Evolutionary conservation across 768 basidiomycete genomes (phyloP), one percentile per base, ranked within the genome.

Genomic region (Candolleomyces eurysporus): DNA sequence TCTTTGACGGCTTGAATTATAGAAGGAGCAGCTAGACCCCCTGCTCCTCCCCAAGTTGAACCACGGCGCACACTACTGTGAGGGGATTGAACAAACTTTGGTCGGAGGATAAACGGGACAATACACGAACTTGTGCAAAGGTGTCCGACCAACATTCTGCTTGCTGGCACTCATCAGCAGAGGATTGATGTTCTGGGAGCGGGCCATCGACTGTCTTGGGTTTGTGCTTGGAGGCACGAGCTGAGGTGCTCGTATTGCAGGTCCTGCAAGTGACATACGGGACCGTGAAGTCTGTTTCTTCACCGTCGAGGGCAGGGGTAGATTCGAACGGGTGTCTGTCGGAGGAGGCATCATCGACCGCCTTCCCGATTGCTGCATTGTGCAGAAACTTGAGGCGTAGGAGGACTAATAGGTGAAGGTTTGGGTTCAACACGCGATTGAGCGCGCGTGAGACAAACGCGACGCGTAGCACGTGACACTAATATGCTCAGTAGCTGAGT

Each of bases 241-340:
- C 64, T 82, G 82, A 32, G 82, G 85, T 3, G 81, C 78, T 52
- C 90, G 85, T 30, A 83, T 71, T n/a, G 88, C 85, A 39, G 90
- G 87, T 8, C 91, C 89, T n/a, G 88, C 87, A 39, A 92, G 75
- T 45, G 90, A 92, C 82, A 89, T 83, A 58, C 82, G 76, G 32
- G 84, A 77, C 55, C 79, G 68, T 13, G 82, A 77, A 67, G 80
- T 70, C 10, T 83, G 80, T 71, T 91, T 93, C 79, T 92, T 93
- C 62, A 83, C 72, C 0, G 90, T 88, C 0, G 91, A 83, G 5
- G 90, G 91, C 57, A 92, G 71, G 0, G 92, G 92, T 14, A 94
- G 81, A 30, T 84, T 82, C 2, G 92, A 90, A 49, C 87, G 79
- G 71, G 55, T 39, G 4, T 89, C 87, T 3, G 75, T 49, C 14